These are phyloP conservation scores for Galeopsis tetrahit DNA, from an alignment of 257 asterid genomes.

Conservation along the genomic window DNA sequence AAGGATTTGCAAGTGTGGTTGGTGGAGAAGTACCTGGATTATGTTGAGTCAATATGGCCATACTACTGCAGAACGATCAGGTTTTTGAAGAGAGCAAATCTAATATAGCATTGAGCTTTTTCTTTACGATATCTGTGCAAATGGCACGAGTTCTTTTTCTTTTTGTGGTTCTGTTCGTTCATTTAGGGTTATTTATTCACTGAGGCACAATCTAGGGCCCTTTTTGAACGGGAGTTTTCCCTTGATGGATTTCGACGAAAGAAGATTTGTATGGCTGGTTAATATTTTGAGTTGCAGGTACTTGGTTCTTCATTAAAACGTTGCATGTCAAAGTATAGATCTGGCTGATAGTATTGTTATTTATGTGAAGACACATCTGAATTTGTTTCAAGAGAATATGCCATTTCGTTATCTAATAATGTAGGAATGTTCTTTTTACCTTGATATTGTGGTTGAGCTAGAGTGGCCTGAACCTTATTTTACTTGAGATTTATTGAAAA, in stretches of 20 bases:
- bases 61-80: constrained; percentile 79
- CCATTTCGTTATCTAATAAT: background rate
- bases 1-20: constrained; percentile 53
- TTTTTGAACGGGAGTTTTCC: constrained; percentile 44
- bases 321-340: constrained; percentile 8
- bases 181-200: constrained; percentile 31
- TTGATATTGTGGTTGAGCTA: constrained; percentile 15
- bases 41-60: constrained; percentile 86
- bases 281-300: constrained; percentile 24
- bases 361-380: background rate
- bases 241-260: constrained; percentile 3
- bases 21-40: constrained; percentile 74
- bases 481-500: too few species aligned
- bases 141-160: constrained; percentile 8
- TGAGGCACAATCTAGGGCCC: constrained; percentile 31
- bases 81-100: constrained; percentile 81
- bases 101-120: constrained; percentile 45
- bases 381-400: background rate
- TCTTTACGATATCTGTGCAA: constrained; percentile 3
- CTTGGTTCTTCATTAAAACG: constrained; percentile 27
- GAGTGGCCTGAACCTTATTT: background rate
- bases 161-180: constrained; percentile 27
- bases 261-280: constrained; percentile 22
- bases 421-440: background rate
- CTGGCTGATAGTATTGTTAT: constrained; percentile 25